phyloP scores from a whole-genome alignment of 2,329 filamentous ascomycete species.

The Aspergillus sp. region DNA sequence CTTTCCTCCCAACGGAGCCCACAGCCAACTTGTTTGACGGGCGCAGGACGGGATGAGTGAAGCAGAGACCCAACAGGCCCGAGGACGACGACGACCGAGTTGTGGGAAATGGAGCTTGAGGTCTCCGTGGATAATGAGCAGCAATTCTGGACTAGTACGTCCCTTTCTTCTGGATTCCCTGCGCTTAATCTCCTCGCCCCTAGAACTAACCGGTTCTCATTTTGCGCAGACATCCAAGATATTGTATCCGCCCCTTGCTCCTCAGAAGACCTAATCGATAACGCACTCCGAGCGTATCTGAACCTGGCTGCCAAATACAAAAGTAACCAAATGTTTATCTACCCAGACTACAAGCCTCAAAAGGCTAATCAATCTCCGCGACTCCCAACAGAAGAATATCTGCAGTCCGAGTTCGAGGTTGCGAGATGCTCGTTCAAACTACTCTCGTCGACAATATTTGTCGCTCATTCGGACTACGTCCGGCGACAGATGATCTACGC shows the following conservation, averaged over 20 bases:
- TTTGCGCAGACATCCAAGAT: conserved; percentile 61
- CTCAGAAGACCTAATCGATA: conserved; percentile 71
- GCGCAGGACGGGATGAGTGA: conserved; percentile 37
- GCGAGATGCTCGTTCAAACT: conserved; percentile 77
- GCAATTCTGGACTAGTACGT: conserved; percentile 84
- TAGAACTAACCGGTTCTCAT: background rate
- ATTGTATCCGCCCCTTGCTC: conserved; percentile 61
- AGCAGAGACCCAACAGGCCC: conserved; percentile 30
- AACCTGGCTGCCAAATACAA: conserved; percentile 73
- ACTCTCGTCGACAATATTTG: conserved; percentile 72
- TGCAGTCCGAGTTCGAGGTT: conserved; percentile 75
- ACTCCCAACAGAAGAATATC: conserved; percentile 59
- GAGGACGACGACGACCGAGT: conserved; percentile 37
- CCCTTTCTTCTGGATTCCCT: conserved; percentile 12
- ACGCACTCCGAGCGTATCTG: conserved; percentile 81
- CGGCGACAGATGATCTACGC: conserved; percentile 91
- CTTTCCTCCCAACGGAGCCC: conserved; percentile 18
- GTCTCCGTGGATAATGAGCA: conserved; percentile 73
- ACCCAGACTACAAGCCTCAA: background rate
- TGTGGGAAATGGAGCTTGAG: conserved; percentile 65
- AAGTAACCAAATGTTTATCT: conserved; percentile 42
- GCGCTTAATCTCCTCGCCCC: background rate
- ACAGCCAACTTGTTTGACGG: conserved; percentile 14
- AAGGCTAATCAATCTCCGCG: background rate
- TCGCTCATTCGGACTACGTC: conserved; percentile 76